Evolutionary conservation across 805 yeast genomes (phyloP).

Genomic region (Isabelozyma gotoi): DNA sequence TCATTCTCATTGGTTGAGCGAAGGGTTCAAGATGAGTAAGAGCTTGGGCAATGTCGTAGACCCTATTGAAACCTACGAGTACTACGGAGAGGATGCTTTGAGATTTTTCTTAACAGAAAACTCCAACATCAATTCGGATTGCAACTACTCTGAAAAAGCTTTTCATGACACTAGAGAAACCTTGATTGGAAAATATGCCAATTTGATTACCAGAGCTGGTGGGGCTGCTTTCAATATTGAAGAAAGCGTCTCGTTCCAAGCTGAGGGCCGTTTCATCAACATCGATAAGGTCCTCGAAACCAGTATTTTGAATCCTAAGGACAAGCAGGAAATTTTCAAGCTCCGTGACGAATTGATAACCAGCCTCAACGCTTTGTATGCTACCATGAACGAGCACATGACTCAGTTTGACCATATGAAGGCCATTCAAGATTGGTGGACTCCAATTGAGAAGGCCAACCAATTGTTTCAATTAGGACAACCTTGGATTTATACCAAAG

Average conservation of each 20-base stretch:
- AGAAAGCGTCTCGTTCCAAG: slow-evolving; percentile 37
- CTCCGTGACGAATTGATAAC: slow-evolving; percentile 21
- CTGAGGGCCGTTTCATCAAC: slow-evolving; percentile 16
- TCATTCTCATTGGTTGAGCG: slow-evolving; percentile 92
- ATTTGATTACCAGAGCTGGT: slow-evolving; percentile 71
- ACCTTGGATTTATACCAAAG: slow-evolving; percentile 67
- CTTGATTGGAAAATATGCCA: slow-evolving; percentile 81
- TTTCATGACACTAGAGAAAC: slow-evolving; percentile 56
- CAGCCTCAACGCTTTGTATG: slow-evolving; percentile 33
- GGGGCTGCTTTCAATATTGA: slow-evolving; percentile 64
- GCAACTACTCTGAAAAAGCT: slow-evolving; percentile 68
- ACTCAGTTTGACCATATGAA: slow-evolving; percentile 49
- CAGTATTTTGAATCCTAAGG: slow-evolving; percentile 8
- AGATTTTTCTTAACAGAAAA: slow-evolving; percentile 76
- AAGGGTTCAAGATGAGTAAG: slow-evolving; percentile 92
- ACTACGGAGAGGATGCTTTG: slow-evolving; percentile 71
- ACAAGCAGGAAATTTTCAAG: slow-evolving; percentile 12
- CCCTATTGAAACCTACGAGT: slow-evolving; percentile 63
- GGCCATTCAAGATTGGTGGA: slow-evolving; percentile 62
- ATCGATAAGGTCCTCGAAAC: slow-evolving; percentile 20
- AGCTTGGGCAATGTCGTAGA: slow-evolving; percentile 92
- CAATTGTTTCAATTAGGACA: slow-evolving; percentile 62
- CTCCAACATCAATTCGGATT: slow-evolving; percentile 73
- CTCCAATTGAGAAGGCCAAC: slow-evolving; percentile 58
- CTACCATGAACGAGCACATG: slow-evolving; percentile 44